A percentile compares a stretch with the other conserved stretches of the same genome.
phyloP scores from a whole-genome alignment of 2,329 filamentous ascomycete genomes.

The Aspergillus texensis region DNA sequence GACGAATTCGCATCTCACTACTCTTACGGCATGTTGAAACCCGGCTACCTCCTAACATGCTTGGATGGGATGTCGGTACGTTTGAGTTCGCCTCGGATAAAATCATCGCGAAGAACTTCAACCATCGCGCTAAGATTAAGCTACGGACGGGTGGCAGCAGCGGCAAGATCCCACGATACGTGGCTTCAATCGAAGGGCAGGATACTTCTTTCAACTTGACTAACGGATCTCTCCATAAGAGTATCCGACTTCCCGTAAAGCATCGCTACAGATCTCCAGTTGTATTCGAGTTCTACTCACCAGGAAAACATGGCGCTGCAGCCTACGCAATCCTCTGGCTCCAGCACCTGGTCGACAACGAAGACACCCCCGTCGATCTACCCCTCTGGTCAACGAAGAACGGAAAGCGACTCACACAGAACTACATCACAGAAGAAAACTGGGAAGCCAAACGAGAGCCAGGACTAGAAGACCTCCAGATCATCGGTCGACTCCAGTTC shows the following conservation, averaged over 20 bases:
- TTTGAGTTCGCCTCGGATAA: constrained; percentile 80
- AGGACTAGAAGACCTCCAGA: constrained; percentile 73
- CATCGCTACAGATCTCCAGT: constrained; percentile 88
- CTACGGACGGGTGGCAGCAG: constrained; percentile 83
- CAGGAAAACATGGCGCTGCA: constrained; percentile 69
- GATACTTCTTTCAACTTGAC: constrained; percentile 64
- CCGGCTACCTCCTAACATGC: constrained; percentile 76
- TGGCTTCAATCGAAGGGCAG: constrained; percentile 63
- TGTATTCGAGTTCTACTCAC: constrained; percentile 79
- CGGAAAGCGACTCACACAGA: constrained; percentile 77
- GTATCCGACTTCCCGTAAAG: constrained; percentile 80
- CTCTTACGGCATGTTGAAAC: constrained; percentile 90
- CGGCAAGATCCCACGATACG: constrained; percentile 66
- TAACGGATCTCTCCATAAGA: constrained; percentile 52
- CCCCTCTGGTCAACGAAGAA: constrained; percentile 87
- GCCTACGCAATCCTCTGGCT: constrained; percentile 85
- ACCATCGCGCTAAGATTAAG: constrained; percentile 67
- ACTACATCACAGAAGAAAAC: constrained; percentile 85
- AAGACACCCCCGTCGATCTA: constrained; percentile 76
- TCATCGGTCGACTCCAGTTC: constrained; percentile 82
- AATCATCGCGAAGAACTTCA: constrained; percentile 67
- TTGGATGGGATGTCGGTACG: constrained; percentile 94
- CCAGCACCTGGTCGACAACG: constrained; percentile 78
- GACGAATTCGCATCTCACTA: constrained; percentile 82
- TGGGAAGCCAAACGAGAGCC: constrained; percentile 63